Evolutionary conservation across 176 grass and related monocot genomes (phyloP), one percentile per base, ranked within the genome.

Genomic region (Musa beccarii): DNA sequence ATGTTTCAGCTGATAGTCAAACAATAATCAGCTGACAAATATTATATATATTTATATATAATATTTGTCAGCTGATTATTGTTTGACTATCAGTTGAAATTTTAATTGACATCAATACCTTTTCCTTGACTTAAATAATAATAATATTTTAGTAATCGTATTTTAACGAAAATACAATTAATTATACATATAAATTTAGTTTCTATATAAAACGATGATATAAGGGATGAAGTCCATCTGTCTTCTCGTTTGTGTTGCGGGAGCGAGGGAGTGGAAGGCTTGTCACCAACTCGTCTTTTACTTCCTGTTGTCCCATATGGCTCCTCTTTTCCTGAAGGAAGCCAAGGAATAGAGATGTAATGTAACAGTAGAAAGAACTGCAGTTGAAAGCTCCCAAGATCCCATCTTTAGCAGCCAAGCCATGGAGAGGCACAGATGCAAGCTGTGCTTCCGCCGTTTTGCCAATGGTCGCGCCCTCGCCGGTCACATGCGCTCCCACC

Each of bases 361-460:
- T 68, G 28, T 61, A 61, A 61, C 57, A 61, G 56, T 59, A 34
- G 19, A 59, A 59, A 8, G 56, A 59, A 59, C 56, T 59, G 17
- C 12, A 20, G 14, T 61, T 59, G 17, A 61, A 61, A 21, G 57
- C 7, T 61, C 57, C n/a, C 57, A 61, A n/a, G 55, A 17, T 17
- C 57, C 16, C 16, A 61, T 61, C 57, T 61, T 61, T 61, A 61
- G 13, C n/a, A 61, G 57, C 5, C 14, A 61, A 11, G n/a, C 21
- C 34, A 77, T 77, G 75, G 75, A 52, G 59, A 77, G 61, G 75
- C 75, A 77, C 61, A 52, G 75, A 65, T 77, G 75, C 59, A 77
- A 77, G 59, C 75, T 25, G 12, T 77, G 75, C 61, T 52, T 52
- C 61, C 61, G 75, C 17, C 75, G 75, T n/a, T 77, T 77, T n/a